These are phyloP conservation scores for Capsicum baccatum DNA, from an alignment of 257 asterid species.

Conservation along the genomic window DNA sequence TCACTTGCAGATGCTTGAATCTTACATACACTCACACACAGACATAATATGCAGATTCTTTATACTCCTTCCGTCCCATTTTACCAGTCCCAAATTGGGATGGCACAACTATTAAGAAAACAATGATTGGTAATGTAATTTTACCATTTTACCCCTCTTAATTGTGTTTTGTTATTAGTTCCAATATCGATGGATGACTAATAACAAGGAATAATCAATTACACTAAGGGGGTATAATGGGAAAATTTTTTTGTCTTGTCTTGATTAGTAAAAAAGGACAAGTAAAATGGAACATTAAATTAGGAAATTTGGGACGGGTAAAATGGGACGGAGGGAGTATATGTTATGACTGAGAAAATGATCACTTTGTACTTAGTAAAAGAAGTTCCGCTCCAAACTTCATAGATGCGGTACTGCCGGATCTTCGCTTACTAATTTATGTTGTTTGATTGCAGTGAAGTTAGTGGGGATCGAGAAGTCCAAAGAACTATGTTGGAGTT, in stretches of 20 bases:
- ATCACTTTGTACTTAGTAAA: neutral
- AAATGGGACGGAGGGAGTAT: neutral
- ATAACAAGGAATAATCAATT: too few species aligned
- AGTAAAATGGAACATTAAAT: too few species aligned
- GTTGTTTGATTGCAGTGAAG: constrained; percentile 64
- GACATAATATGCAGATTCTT: neutral
- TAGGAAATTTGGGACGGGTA: too few species aligned
- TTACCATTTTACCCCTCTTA: too few species aligned
- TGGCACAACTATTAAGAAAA: too few species aligned
- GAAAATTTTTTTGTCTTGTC: too few species aligned
- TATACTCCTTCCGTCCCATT: neutral
- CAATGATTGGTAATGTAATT: too few species aligned
- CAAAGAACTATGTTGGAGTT: constrained; percentile 89
- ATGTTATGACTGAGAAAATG: constrained; percentile 9
- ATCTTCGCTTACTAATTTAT: constrained; percentile 21
- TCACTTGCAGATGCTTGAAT: constrained; percentile 1
- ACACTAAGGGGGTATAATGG: too few species aligned
- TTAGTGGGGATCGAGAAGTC: constrained; percentile 91
- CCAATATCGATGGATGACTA: too few species aligned
- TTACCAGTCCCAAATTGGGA: too few species aligned
- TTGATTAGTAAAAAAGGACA: too few species aligned
- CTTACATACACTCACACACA: neutral
- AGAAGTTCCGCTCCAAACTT: neutral
- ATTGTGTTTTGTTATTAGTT: too few species aligned
- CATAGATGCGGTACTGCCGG: neutral